Percentiles rank a stretch among this genome's conserved stretches.
Conservation (phyloP, 1,284 basidiomycete genomes). For the Tilletiaria anomala region DNA sequence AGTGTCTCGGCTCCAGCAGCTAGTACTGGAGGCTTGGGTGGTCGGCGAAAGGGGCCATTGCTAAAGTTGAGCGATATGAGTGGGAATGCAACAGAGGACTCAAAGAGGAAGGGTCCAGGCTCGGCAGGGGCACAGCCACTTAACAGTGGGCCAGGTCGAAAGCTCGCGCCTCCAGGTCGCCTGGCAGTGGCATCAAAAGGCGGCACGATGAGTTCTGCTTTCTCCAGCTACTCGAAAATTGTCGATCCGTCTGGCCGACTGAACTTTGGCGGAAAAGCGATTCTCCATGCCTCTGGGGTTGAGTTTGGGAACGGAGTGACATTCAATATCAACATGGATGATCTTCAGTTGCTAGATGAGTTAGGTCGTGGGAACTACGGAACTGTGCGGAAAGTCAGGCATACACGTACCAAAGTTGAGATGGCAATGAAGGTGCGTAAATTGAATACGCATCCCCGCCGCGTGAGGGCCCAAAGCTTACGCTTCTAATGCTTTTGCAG, state of each 20-base stretch:
- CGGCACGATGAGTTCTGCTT: not conserved
- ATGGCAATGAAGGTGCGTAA: constrained; percentile 99
- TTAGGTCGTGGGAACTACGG: constrained; percentile 94
- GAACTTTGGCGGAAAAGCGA: constrained; percentile 83
- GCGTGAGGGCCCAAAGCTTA: not conserved
- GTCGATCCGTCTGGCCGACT: constrained; percentile 77
- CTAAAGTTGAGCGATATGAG: not conserved
- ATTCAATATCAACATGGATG: constrained; percentile 89
- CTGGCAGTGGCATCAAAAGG: not conserved
- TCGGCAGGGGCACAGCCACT: too few species aligned
- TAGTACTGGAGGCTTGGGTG: not conserved
- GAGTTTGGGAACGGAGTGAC: constrained; percentile 86
- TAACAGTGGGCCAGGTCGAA: too few species aligned
- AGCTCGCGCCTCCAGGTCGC: not conserved
- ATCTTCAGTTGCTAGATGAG: constrained; percentile 71
- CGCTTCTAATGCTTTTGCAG: too few species aligned
- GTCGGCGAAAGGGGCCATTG: not conserved
- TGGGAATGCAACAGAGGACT: not conserved
- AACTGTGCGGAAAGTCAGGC: constrained; percentile 85
- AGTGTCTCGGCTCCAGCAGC: too few species aligned
- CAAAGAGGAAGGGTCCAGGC: too few species aligned
- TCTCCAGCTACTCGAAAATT: not conserved
- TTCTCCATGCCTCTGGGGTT: constrained; percentile 80
- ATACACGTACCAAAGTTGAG: constrained; percentile 80
- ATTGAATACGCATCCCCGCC: constrained; percentile 40